Evolutionary conservation across 1,284 basidiomycete species (phyloP), one percentile per base, ranked within the genome.

Genomic region (Lignosus rhinocerotis): DNA sequence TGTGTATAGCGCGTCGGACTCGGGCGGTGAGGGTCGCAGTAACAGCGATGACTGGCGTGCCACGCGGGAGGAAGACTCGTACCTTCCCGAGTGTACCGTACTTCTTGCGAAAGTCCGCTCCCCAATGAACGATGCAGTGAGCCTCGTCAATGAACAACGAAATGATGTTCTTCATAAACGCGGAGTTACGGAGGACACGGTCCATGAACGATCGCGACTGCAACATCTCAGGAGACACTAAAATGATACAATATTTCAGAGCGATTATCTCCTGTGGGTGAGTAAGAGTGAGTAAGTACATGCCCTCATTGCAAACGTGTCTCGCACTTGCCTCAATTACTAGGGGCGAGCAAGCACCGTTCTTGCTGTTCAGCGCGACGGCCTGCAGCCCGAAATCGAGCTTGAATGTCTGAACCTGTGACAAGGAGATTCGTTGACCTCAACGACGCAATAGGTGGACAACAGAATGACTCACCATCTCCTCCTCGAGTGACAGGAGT

Each of bases 81-180:
- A 78, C 42, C 1, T 70, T 72, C 0, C 76, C 76, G 3, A 80
- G 59, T 0, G 60, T 53, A 0, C 62, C 68, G 41, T 78, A 80
- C 42, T 74, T 70, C 68, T 79, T 79, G 39, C 73, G 70, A 56
- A 79, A 79, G 2, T 69, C 65, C 1, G 63, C 57, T 0, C 76
- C 76, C 78, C 77, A 80, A 55, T 76, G 75, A 0, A 75, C 75
- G 0, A 78, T 64, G 49, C 71, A 70, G 56, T 78, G 76, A 0
- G 76, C 76, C 51, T 78, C 75, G 46, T 78, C 76, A 0, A 78
- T 60, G 12, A 78, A 57, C 0, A 79, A 64, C 0, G 73, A 72
- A 0, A 76, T 56, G 9, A 74, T 36, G 0, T 65, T 41, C 1
- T 42, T 33, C 2, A 50, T 51, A 53, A 79, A 72, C 21, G 56